Evolutionary conservation across 768 basidiomycete species (phyloP).

Genomic region (Amanita rubescens): DNA sequence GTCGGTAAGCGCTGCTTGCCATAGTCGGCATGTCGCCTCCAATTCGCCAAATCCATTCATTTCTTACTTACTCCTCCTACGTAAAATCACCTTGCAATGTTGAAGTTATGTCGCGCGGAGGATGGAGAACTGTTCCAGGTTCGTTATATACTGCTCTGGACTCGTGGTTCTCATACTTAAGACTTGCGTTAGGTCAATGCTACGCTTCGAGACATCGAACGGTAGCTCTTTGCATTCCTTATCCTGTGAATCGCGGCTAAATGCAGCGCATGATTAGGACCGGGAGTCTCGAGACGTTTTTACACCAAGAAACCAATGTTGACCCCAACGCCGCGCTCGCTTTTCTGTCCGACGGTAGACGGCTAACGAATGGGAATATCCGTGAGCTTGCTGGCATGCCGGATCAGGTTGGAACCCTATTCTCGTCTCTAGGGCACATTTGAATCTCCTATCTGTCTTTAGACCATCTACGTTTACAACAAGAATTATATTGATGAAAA

Average conservation of each 20-base stretch:
- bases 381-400: slow-evolving; percentile 68
- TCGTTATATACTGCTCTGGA: slow-evolving; percentile 10
- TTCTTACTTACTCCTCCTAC: neutral
- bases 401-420: slow-evolving; percentile 53
- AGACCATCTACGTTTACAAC: slow-evolving; percentile 81
- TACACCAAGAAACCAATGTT: slow-evolving; percentile 66
- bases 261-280: slow-evolving; percentile 30
- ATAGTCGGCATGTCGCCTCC: slow-evolving; percentile 4
- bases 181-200: slow-evolving; percentile 43
- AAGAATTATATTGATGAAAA: slow-evolving; percentile 71
- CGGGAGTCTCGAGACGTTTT: slow-evolving; percentile 62
- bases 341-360: slow-evolving; percentile 73
- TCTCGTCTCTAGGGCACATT: neutral
- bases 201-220: slow-evolving; percentile 70
- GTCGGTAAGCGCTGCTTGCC: slow-evolving; percentile 1
- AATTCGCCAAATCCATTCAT: neutral
- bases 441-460: neutral
- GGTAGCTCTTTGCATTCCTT: slow-evolving; percentile 25
- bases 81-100: slow-evolving; percentile 29
- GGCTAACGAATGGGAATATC: slow-evolving; percentile 63
- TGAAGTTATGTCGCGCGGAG: slow-evolving; percentile 60
- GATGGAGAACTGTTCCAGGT: slow-evolving; percentile 59
- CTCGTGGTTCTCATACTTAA: neutral
- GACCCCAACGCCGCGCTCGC: slow-evolving; percentile 64
- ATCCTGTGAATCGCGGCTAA: slow-evolving; percentile 2